phyloP scores from a whole-genome alignment of 2,329 filamentous ascomycete genomes.

The Setomelanomma holmii region DNA sequence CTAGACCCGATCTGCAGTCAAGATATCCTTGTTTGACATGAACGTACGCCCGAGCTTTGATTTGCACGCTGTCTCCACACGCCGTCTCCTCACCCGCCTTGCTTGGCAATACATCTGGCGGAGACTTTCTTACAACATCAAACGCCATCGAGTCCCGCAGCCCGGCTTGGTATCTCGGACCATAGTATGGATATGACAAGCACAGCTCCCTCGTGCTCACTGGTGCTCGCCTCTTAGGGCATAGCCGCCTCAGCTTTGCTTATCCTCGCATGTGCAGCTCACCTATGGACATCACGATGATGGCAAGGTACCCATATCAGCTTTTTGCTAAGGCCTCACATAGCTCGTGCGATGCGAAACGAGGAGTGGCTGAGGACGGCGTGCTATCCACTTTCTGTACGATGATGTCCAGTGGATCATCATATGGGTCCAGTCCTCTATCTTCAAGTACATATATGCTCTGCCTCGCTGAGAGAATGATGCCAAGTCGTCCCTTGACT shows the following conservation, averaged over 20 bases:
- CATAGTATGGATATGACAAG: too few species aligned
- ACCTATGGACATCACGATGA: background rate
- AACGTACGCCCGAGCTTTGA: background rate
- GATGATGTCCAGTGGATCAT: too few species aligned
- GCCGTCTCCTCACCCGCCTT: background rate
- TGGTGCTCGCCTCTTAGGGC: background rate
- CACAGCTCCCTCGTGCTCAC: background rate
- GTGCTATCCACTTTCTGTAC: background rate
- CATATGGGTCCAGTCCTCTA: too few species aligned
- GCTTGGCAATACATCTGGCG: background rate
- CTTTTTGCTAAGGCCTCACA: too few species aligned
- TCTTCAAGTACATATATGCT: too few species aligned
- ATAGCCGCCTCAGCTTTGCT: background rate
- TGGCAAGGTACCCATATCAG: background rate
- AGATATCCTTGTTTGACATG: background rate
- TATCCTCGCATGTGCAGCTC: background rate
- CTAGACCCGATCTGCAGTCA: background rate
- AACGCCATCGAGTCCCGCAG: too few species aligned
- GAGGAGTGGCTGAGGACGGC: background rate
- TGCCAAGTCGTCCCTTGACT: too few species aligned
- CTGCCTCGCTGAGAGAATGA: too few species aligned
- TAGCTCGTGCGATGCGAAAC: too few species aligned
- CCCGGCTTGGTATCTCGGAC: too few species aligned
- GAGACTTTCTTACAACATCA: background rate
- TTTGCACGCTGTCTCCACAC: background rate